These are phyloP conservation scores for Mycosarcoma maydis DNA, from an alignment of 1,284 basidiomycete genomes.

Conservation along the genomic window DNA sequence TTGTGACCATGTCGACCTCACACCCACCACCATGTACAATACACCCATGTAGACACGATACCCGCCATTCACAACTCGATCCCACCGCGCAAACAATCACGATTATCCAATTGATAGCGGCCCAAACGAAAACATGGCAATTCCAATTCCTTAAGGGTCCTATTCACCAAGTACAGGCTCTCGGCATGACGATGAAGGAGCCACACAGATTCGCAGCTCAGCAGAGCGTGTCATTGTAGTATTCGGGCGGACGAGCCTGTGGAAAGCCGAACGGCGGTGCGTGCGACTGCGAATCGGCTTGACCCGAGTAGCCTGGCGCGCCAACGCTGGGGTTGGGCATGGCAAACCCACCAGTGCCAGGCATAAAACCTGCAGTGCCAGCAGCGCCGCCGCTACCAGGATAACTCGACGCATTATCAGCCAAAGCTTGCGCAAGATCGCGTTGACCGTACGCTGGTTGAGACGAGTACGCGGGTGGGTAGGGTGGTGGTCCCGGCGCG, in stretches of 20 bases:
- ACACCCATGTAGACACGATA: too few relatives aligned
- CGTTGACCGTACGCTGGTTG: conserved; percentile 21
- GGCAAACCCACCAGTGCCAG: conserved; percentile 38
- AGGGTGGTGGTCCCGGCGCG: conserved; percentile 17
- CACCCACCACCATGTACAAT: too few relatives aligned
- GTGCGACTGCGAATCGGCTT: conserved; percentile 2
- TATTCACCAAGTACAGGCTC: too few relatives aligned
- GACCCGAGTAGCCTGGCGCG: background rate
- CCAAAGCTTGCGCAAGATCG: conserved; percentile 1
- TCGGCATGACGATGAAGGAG: too few relatives aligned
- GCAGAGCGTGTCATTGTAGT: conserved; percentile 3
- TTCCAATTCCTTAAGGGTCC: too few relatives aligned
- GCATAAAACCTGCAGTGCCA: conserved; percentile 14
- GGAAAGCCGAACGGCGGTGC: conserved; percentile 27
- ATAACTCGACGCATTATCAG: conserved; percentile 7
- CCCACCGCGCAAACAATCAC: too few relatives aligned
- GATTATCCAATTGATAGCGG: too few relatives aligned
- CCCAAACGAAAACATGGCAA: too few relatives aligned
- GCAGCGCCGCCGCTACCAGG: too few relatives aligned
- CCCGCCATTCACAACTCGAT: too few relatives aligned
- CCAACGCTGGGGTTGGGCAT: conserved; percentile 36
- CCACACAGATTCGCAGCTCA: too few relatives aligned
- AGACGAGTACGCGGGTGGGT: conserved; percentile 13
- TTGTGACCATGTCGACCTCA: too few relatives aligned
- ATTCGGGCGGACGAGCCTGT: conserved; percentile 19